Evolutionary conservation across 768 basidiomycete genomes (phyloP).

Genomic region (Russula lepida): DNA sequence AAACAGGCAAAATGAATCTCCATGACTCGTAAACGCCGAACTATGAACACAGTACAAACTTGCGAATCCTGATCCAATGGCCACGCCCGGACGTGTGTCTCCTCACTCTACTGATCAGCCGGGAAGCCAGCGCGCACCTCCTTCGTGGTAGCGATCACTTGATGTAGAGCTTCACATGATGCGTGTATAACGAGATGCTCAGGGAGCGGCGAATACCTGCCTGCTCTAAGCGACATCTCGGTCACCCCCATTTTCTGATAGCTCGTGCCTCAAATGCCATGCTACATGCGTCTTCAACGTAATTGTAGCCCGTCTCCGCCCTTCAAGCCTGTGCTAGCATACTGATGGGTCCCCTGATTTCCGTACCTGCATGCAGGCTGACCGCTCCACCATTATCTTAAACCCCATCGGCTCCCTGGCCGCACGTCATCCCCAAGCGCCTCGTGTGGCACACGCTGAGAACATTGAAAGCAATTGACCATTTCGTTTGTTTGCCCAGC

Average conservation of each 20-base stretch:
- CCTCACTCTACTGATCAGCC: conserved; percentile 12
- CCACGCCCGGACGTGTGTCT: conserved; percentile 1
- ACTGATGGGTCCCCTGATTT: conserved; percentile 12
- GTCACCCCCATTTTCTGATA: conserved; percentile 2
- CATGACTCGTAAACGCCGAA: conserved; percentile 4
- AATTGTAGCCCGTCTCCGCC: conserved; percentile 10
- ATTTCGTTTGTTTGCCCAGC: conserved; percentile 2
- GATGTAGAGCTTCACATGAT: conserved; percentile 8
- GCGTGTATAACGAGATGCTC: conserved; percentile 14
- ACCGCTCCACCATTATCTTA: conserved; percentile 10
- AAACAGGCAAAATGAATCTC: background rate
- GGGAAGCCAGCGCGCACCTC: conserved; percentile 11
- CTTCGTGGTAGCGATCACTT: conserved; percentile 19
- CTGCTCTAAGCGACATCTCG: conserved; percentile 8
- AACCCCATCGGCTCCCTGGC: conserved; percentile 7
- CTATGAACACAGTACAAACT: background rate
- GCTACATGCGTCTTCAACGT: conserved; percentile 7
- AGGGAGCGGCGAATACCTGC: conserved; percentile 11
- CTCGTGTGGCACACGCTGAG: conserved; percentile 21
- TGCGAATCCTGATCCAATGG: background rate
- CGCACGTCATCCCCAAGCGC: conserved; percentile 10
- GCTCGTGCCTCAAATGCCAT: conserved; percentile 3
- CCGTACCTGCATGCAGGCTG: background rate
- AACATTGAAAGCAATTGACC: conserved; percentile 5
- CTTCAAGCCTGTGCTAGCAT: background rate